These are phyloP conservation scores for Penicillium olsonii DNA, from an alignment of 2,329 filamentous ascomycete species.

Conservation along the genomic window DNA sequence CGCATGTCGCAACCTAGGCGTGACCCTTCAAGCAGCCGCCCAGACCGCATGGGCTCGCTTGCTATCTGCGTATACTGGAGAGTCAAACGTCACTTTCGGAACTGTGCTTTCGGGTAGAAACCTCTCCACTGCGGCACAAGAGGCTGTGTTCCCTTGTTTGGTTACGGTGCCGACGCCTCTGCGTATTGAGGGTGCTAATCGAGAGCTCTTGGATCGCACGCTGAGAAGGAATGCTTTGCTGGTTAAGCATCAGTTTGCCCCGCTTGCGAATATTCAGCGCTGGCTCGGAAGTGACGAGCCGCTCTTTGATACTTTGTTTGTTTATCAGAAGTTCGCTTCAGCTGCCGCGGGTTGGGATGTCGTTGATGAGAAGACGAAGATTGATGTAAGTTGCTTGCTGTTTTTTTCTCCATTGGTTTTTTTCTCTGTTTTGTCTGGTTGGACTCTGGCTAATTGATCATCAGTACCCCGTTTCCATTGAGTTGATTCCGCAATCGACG, in stretches of 20 bases:
- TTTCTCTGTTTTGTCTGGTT: no score
- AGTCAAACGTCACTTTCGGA: conserved; percentile 73
- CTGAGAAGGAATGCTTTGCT: conserved; percentile 66
- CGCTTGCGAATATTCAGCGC: conserved; percentile 71
- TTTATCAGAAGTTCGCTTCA: conserved; percentile 67
- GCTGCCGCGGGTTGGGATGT: conserved; percentile 57
- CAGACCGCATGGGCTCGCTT: conserved; percentile 78
- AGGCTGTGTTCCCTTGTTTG: conserved; percentile 74
- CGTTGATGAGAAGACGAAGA: conserved; percentile 65
- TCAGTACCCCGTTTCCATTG: conserved; percentile 74
- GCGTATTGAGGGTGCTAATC: conserved; percentile 56
- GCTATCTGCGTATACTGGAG: conserved; percentile 74
- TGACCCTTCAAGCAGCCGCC: conserved; percentile 74
- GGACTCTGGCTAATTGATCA: conserved; percentile 12
- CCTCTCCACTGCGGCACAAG: conserved; percentile 57
- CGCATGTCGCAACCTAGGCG: conserved; percentile 58
- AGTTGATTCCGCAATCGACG: conserved; percentile 63
- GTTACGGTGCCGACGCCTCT: conserved; percentile 74
- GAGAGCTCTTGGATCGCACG: conserved; percentile 61
- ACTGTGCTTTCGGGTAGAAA: conserved; percentile 75
- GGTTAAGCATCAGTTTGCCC: conserved; percentile 70
- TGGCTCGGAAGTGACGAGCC: conserved; percentile 65
- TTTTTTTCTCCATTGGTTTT: no score
- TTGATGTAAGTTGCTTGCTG: conserved; percentile 55
- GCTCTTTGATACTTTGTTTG: conserved; percentile 82